A percentile compares a stretch with the other conserved stretches of the same genome.
Evolutionary conservation across 139 green algal genomes (phyloP).

Genomic region (Edaphochlamys debaryana): DNA sequence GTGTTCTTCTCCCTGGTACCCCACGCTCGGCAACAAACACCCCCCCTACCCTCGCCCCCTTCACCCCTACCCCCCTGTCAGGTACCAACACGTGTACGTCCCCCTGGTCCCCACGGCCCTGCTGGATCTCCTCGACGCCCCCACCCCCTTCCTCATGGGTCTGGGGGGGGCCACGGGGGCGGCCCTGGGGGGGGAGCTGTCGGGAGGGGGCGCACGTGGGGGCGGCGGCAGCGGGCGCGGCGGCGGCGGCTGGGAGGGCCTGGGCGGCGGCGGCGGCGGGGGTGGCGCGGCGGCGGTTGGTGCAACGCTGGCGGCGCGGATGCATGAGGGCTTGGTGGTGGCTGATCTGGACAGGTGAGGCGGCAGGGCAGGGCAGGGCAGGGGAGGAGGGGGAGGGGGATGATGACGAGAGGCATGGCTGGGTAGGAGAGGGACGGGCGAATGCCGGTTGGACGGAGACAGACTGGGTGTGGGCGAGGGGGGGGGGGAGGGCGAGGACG

Average conservation of each 20-base stretch:
- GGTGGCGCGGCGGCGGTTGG: not conserved
- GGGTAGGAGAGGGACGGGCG: too few species aligned
- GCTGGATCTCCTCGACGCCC: constrained; percentile 63
- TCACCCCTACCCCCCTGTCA: too few species aligned
- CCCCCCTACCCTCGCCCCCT: too few species aligned
- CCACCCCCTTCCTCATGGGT: constrained; percentile 73
- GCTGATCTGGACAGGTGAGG: constrained; percentile 60
- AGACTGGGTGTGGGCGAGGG: too few species aligned
- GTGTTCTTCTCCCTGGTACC: constrained; percentile 69
- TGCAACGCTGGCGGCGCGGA: not conserved
- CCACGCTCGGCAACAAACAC: too few species aligned
- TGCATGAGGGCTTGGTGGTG: constrained; percentile 53
- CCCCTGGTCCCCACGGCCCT: constrained; percentile 58
- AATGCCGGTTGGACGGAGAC: too few species aligned
- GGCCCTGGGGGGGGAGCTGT: not conserved
- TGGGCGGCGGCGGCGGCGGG: not conserved
- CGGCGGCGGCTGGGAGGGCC: too few species aligned
- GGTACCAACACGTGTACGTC: constrained; percentile 67
- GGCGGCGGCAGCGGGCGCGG: not conserved
- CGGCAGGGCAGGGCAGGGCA: too few species aligned
- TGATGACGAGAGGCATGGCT: too few species aligned
- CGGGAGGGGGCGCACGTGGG: not conserved
- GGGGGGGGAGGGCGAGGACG: too few species aligned
- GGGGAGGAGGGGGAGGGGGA: too few species aligned
- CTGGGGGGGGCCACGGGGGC: constrained; percentile 14